A percentile compares a stretch with the other conserved stretches of the same genome.
Evolutionary conservation across 306 rosid genomes (phyloP).

Genomic region (Herpetospermum pedunculosum): DNA sequence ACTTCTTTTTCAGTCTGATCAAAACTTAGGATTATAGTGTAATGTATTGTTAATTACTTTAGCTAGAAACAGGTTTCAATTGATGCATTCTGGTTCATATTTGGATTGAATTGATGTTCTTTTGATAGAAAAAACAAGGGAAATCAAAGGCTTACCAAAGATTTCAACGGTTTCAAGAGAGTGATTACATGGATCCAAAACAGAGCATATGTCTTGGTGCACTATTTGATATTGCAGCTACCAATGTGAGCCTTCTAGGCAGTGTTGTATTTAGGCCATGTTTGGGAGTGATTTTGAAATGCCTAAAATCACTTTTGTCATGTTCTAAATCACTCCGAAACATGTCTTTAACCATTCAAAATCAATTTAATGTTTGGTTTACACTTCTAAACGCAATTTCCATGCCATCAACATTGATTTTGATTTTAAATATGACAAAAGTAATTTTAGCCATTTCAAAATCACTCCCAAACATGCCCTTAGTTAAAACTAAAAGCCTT

Average conservation of each 20-base stretch:
- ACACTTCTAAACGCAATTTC: too few species aligned
- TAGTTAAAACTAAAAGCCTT: too few species aligned
- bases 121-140: constrained; percentile 65
- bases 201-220: constrained; percentile 91
- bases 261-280: neutral
- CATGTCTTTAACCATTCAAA: too few species aligned
- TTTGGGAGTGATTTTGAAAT: too few species aligned
- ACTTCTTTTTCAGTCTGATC: neutral
- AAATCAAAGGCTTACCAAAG: constrained; percentile 39
- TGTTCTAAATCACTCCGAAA: too few species aligned
- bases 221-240: constrained; percentile 88
- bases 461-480: too few species aligned
- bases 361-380: too few species aligned
- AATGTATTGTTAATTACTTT: neutral
- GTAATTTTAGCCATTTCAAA: too few species aligned
- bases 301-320: too few species aligned
- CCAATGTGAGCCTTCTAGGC: constrained; percentile 46
- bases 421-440: too few species aligned
- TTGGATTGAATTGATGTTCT: constrained; percentile 12
- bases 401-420: too few species aligned
- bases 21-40: neutral
- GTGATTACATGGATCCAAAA: constrained; percentile 80
- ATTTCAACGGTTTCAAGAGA: constrained; percentile 68
- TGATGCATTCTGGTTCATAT: neutral
- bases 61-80: neutral